Evolutionary conservation across 495 filamentous ascomycete genomes (phyloP), one percentile per base, ranked within the genome.

Genomic region (Platismatia glauca): DNA sequence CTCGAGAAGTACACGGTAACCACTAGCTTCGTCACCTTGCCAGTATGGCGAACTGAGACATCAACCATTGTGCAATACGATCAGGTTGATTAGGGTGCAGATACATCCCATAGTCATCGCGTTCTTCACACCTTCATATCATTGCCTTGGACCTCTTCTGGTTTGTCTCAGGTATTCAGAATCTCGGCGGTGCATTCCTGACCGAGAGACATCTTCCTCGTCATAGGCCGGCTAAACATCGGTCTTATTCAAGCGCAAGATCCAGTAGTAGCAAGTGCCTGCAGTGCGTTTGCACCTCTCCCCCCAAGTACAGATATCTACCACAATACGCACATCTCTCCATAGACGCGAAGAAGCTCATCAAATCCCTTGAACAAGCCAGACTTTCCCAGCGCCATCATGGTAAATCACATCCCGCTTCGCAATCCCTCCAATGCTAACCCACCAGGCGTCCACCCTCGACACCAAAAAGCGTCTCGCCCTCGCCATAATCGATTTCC

Each of bases 401-500:
- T 62, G 60, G 60, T 62, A 57, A 24, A 7, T 35, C 5, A 20
- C 8, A 48, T 18, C 38, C 1, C 2, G 2, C 18, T 18, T 11
- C 7, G 3, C 18, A 33, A 3, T 8, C 34, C 16, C 38, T 27
- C 62, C 24, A 60, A 20, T 20, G 9, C 63, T 62, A 29, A 58
- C 44, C 16, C n/a, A 20, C 55, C 37, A 71, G 70, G 60, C 67
- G 55, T 62, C 79, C 62, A 80, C 79, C 15, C 80, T 76, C 63
- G 88, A 89, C 66, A 86, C 91, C 64, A 95, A 96, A 77, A 95
- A 98, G 80, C 89, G 92, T 76, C 85, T 98, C 62, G 95, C 94
- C 70, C 89, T 97, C 72, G 91, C 95, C 68, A 91, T 98, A 74
- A 88, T 95, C 78, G 90, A 96, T 77, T 98, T 96, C 81, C 86